A percentile compares a stretch with the other conserved stretches of the same genome.
These are phyloP conservation scores for Coemansia sp. DNA, from an alignment of 192 early-diverging fungal species.

Conservation along the genomic window DNA sequence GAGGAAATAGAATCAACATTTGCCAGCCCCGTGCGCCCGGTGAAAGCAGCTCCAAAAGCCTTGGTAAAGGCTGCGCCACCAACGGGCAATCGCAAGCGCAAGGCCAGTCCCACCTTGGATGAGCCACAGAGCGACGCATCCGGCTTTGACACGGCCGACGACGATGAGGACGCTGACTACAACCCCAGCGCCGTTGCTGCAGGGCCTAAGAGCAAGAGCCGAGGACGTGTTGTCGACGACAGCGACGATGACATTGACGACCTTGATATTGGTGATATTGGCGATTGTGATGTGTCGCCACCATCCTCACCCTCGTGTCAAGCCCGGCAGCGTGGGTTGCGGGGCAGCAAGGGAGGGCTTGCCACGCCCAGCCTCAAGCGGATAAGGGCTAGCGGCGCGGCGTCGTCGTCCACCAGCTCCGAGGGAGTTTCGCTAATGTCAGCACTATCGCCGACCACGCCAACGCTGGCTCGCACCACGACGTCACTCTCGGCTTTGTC, in stretches of 20 bases:
- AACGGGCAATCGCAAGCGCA: constrained; percentile 27
- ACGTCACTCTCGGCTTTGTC: constrained; percentile 24
- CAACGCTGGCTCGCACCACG: constrained; percentile 9
- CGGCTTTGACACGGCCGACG: constrained; percentile 5
- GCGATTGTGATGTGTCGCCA: neutral
- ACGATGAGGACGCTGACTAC: constrained; percentile 29
- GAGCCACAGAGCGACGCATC: neutral
- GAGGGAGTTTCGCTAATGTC: constrained; percentile 21
- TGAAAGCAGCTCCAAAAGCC: neutral
- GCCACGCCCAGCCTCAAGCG: constrained; percentile 11
- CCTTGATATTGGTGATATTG: constrained; percentile 9
- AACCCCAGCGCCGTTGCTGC: neutral
- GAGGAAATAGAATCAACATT: constrained; percentile 18
- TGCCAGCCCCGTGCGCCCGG: neutral
- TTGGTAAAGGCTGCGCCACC: neutral
- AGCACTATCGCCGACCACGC: neutral
- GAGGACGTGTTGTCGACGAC: constrained; percentile 28
- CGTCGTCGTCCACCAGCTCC: constrained; percentile 20
- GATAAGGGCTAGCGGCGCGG: constrained; percentile 9
- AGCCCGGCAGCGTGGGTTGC: neutral
- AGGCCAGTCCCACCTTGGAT: neutral
- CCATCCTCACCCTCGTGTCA: neutral
- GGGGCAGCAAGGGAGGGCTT: neutral
- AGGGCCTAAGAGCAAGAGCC: constrained; percentile 1
- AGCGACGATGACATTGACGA: constrained; percentile 28